Evolutionary conservation across 164 flowering plant genomes (phyloP), one percentile per base, ranked within the genome.

Genomic region (Macadamia integrifolia): DNA sequence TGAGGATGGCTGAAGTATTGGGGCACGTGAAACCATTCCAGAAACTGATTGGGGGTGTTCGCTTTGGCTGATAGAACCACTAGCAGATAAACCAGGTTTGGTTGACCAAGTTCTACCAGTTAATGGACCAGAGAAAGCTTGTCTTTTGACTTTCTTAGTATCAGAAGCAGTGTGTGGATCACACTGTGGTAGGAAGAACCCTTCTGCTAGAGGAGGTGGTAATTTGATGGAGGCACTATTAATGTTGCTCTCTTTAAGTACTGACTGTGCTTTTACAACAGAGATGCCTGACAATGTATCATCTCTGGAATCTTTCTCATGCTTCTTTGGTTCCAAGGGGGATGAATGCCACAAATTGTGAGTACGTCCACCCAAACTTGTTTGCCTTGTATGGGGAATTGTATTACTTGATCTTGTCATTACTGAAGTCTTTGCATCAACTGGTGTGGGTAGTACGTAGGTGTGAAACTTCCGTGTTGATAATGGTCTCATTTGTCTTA

Each of bases 71-170:
- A 80, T 75, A 55, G 89, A 86, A 69, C 84, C 79, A 75, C 83
- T 80, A 46, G 81, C 61, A 66, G 87, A 77, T 44, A 74, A 63
- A 66, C 53, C 49, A 52, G 86, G 74, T 64, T 74, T 81, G 53
- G 73, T 72, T 31, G 84, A 71, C 82, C 77, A 75, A 9, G 81
- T 75, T 61, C 79, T 84, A 65, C 86, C 80, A 35, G 81, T 61
- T 73, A 91, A 50, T 23, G 98, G 97, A 71, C 90, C 98, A 71
- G 97, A 91, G 65, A 81, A 85, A 43, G 98, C 86, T n/a, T 85
- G 77, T 65, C 86, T 78, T 72, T 82, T 89, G 53, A 80, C 65
- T 61, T 87, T 87, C 70, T 91, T 85, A 28, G 72, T 50, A 77
- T 80, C 79, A 50, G 87, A 79, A 64, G 72, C 69, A 69, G 64